A percentile compares a stretch with the other conserved stretches of the same genome.
Conservation (phyloP, 1,284 basidiomycete genomes). For the Ceratobasidium sp. region DNA sequence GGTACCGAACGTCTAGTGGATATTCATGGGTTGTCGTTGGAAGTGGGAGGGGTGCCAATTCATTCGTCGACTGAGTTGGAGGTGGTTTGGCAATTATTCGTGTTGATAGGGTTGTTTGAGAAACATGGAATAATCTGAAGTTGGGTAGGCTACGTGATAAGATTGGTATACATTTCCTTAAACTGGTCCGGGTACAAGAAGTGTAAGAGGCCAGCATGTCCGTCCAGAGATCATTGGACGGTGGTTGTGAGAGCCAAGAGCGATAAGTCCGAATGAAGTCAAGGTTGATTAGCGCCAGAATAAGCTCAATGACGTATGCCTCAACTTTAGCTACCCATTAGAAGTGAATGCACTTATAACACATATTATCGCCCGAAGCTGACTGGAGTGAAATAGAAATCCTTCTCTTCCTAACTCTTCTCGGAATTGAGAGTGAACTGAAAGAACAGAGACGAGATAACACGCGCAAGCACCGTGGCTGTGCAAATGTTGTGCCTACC, state of each 20-base stretch:
- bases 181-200: not conserved
- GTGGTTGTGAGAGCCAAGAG: not conserved
- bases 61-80: not conserved
- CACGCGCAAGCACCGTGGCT: too few relatives aligned
- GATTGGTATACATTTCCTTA: not conserved
- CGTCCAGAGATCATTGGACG: not conserved
- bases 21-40: conserved; percentile 14
- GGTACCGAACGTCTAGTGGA: not conserved
- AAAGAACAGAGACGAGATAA: too few relatives aligned
- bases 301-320: too few relatives aligned
- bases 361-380: too few relatives aligned
- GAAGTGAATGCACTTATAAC: too few relatives aligned
- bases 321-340: too few relatives aligned
- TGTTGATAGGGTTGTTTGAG: not conserved
- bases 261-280: not conserved
- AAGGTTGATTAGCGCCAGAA: not conserved
- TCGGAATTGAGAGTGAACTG: too few relatives aligned
- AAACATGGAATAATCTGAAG: not conserved
- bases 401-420: too few relatives aligned
- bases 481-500: too few relatives aligned
- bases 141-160: too few relatives aligned
- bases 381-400: too few relatives aligned
- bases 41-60: not conserved
- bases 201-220: not conserved
- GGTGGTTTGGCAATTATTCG: not conserved